Conservation (phyloP, 2,329 filamentous ascomycete genomes). For the Madurella fahalii region DNA sequence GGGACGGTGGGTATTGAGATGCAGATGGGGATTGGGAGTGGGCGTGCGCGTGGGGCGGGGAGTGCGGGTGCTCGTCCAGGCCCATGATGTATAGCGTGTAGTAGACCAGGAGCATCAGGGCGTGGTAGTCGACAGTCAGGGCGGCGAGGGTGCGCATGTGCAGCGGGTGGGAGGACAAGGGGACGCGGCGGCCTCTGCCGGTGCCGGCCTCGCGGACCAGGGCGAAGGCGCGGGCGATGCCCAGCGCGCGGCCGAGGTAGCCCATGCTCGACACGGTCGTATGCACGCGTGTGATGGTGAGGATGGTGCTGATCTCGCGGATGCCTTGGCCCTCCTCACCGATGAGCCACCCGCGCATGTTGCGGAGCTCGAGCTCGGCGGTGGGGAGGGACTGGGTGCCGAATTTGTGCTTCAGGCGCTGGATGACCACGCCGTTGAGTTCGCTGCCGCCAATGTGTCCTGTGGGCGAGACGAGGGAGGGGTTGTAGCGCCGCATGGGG, state of each 20-base stretch:
- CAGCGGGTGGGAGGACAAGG: slow-evolving; percentile 48
- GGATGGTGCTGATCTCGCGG: slow-evolving; percentile 62
- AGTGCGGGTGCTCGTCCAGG: slow-evolving; percentile 43
- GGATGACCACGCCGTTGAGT: slow-evolving; percentile 64
- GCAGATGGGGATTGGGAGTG: slow-evolving; percentile 26
- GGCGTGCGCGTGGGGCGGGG: slow-evolving; percentile 33
- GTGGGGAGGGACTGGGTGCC: slow-evolving; percentile 68
- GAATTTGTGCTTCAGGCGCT: slow-evolving; percentile 68
- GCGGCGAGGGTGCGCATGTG: slow-evolving; percentile 58
- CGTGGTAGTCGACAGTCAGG: slow-evolving; percentile 52
- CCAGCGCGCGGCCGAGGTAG: slow-evolving; percentile 52
- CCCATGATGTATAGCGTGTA: slow-evolving; percentile 54
- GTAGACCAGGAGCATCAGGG: slow-evolving; percentile 52
- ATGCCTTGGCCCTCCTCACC: slow-evolving; percentile 64
- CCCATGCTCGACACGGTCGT: slow-evolving; percentile 51
- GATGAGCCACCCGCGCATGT: slow-evolving; percentile 62
- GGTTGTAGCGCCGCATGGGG: slow-evolving; percentile 50
- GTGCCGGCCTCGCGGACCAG: slow-evolving; percentile 51
- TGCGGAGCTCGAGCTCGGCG: slow-evolving; percentile 63
- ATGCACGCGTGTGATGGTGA: slow-evolving; percentile 63
- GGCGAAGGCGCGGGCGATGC: slow-evolving; percentile 55
- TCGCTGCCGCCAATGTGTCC: slow-evolving; percentile 36
- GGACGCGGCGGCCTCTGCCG: slow-evolving; percentile 40
- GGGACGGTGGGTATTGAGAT: slow-evolving; percentile 15
- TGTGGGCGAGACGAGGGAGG: slow-evolving; percentile 23